These are phyloP conservation scores for Pisolithus tinctorius DNA, from an alignment of 768 basidiomycete species.

Conservation along the genomic window DNA sequence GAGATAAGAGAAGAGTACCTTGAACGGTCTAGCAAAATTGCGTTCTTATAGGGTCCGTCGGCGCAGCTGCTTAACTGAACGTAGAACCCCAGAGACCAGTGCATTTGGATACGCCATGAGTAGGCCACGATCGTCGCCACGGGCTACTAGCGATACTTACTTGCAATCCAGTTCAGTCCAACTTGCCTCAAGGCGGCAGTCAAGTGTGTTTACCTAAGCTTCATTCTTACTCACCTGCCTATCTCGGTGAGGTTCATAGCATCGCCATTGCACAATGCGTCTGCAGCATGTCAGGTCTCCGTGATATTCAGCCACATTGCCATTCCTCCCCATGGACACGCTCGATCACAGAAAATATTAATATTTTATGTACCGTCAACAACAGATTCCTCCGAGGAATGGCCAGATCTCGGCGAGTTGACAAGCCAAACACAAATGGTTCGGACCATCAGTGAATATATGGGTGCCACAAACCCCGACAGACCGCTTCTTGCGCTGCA, in stretches of 20 bases:
- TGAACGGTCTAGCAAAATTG: slow-evolving; percentile 6
- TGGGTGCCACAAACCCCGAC: background rate
- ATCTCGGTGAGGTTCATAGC: slow-evolving; percentile 13
- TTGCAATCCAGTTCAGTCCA: slow-evolving; percentile 7
- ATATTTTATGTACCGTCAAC: too few species aligned
- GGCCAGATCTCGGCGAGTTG: background rate
- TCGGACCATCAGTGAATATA: background rate
- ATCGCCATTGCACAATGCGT: slow-evolving; percentile 1
- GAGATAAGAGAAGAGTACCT: slow-evolving; percentile 8
- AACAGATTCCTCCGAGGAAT: background rate
- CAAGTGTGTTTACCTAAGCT: slow-evolving; percentile 5
- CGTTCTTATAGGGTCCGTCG: slow-evolving; percentile 19
- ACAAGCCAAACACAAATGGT: background rate
- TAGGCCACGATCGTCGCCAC: background rate
- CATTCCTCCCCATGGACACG: background rate
- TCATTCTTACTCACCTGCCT: slow-evolving; percentile 21
- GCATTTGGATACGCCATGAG: slow-evolving; percentile 14
- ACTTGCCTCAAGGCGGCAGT: slow-evolving; percentile 3
- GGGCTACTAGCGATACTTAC: slow-evolving; percentile 2
- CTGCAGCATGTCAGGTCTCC: background rate
- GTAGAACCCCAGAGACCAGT: too few species aligned
- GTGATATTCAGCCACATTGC: too few species aligned
- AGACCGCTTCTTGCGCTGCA: background rate
- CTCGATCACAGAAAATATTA: background rate
- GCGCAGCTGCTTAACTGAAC: too few species aligned